A percentile compares a stretch with the other conserved stretches of the same genome.
phyloP scores from a whole-genome alignment of 305 asterid genomes.

The Ilex paraguariensis region DNA sequence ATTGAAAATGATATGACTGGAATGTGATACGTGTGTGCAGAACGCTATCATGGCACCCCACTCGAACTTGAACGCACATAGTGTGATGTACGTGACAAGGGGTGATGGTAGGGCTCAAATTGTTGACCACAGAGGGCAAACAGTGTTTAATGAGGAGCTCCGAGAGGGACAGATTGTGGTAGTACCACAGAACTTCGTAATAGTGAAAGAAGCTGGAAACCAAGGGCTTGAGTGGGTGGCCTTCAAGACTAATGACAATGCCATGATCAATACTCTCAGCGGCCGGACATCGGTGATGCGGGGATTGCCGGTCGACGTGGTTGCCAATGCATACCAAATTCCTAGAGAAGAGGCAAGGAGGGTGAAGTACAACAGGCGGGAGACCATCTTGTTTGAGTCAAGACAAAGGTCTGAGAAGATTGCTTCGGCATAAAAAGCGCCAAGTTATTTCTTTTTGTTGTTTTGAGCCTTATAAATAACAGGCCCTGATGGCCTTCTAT shows the following conservation, averaged over 20 bases:
- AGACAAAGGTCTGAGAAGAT: neutral
- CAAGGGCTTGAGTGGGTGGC: slow-evolving; percentile 59
- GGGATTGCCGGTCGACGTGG: slow-evolving; percentile 52
- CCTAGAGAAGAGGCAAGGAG: slow-evolving; percentile 31
- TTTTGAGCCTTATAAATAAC: too few species aligned
- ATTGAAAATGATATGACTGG: too few species aligned
- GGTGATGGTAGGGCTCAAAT: slow-evolving; percentile 51
- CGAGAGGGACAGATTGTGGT: slow-evolving; percentile 48
- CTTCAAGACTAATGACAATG: slow-evolving; percentile 62
- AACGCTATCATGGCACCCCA: slow-evolving; percentile 56
- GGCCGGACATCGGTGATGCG: slow-evolving; percentile 67
- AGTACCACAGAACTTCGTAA: slow-evolving; percentile 63
- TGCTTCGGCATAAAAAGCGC: too few species aligned
- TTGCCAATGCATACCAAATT: slow-evolving; percentile 41
- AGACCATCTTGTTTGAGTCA: slow-evolving; percentile 39
- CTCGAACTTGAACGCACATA: slow-evolving; percentile 60
- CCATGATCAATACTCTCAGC: slow-evolving; percentile 57
- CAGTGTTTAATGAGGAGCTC: slow-evolving; percentile 45
- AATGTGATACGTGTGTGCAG: slow-evolving; percentile 19
- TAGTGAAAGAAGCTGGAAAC: slow-evolving; percentile 52
- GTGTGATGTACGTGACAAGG: slow-evolving; percentile 36
- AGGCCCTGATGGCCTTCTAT: too few species aligned
- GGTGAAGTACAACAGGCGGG: slow-evolving; percentile 42
- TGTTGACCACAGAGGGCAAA: slow-evolving; percentile 56
- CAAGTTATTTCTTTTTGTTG: too few species aligned